Evolutionary conservation across 139 green algal species (phyloP).

Genomic region (Chlamydomonas schloesseri): DNA sequence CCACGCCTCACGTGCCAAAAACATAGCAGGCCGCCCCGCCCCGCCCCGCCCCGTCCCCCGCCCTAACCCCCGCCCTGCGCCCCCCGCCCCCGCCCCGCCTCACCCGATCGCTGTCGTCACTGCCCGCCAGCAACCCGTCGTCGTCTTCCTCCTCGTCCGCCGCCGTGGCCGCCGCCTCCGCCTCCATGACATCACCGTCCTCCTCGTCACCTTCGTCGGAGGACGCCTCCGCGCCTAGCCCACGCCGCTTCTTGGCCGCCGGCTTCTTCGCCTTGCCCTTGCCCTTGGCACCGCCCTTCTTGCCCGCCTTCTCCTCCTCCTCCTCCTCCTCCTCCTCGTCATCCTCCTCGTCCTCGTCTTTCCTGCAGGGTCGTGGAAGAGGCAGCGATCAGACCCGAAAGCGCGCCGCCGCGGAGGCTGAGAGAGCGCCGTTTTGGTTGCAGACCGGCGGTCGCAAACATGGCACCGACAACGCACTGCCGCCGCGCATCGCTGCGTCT

Average conservation of each 20-base stretch:
- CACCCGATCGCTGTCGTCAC: slow-evolving; percentile 58
- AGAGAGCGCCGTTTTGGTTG: no score
- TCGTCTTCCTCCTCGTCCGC: slow-evolving; percentile 34
- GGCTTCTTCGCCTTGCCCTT: not conserved
- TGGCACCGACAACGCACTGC: no score
- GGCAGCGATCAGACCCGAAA: no score
- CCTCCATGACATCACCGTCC: not conserved
- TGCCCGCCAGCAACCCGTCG: slow-evolving; percentile 44
- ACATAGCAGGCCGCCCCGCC: no score
- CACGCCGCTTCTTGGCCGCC: not conserved
- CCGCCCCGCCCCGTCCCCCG: no score
- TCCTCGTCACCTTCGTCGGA: not conserved
- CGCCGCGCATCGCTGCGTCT: no score
- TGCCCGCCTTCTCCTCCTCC: not conserved
- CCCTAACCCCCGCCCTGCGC: not conserved
- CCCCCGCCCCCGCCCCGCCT: no score
- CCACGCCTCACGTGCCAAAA: no score
- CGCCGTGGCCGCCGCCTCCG: slow-evolving; percentile 5
- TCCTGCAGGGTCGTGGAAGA: not conserved
- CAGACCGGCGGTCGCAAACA: no score
- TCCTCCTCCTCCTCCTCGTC: not conserved
- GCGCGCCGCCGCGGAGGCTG: no score
- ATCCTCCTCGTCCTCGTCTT: not conserved
- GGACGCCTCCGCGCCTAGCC: not conserved
- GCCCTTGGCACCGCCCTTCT: not conserved